Percentiles rank a stretch among this genome's conserved stretches.
These are phyloP conservation scores for Leccinellum rugosiceps DNA, from an alignment of 768 basidiomycete species.

Conservation along the genomic window DNA sequence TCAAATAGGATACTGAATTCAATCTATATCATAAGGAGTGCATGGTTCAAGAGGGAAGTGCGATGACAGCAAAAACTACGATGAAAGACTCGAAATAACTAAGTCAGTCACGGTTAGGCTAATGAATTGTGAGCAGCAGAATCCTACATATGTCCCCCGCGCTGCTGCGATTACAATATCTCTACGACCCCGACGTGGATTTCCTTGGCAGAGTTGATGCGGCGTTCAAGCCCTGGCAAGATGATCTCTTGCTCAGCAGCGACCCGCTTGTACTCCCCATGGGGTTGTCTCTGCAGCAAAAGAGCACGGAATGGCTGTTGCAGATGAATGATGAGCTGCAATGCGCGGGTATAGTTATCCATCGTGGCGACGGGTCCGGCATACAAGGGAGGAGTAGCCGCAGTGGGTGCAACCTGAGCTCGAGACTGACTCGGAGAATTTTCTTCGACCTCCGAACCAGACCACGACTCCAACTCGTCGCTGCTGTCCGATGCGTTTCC, in stretches of 20 bases:
- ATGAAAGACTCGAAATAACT: no score
- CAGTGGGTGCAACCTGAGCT: not conserved
- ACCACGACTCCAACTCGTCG: not conserved
- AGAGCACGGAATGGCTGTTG: conserved; percentile 8
- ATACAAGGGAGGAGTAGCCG: not conserved
- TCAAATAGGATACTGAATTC: not conserved
- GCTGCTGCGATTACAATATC: not conserved
- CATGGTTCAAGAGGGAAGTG: no score
- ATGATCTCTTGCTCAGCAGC: not conserved
- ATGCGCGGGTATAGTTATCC: not conserved
- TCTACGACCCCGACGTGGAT: not conserved
- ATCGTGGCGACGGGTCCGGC: no score
- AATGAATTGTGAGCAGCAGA: no score
- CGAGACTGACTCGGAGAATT: not conserved
- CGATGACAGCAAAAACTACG: no score
- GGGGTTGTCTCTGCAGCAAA: conserved; percentile 1
- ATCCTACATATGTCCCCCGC: no score
- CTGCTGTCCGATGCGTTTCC: not conserved
- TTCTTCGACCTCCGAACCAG: not conserved
- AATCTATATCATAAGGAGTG: no score
- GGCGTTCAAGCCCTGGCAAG: not conserved
- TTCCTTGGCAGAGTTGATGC: not conserved
- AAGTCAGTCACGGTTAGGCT: no score
- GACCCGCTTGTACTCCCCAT: not conserved
- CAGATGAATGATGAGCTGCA: conserved; percentile 7